Conservation (phyloP, 2,329 filamentous ascomycete species). For the Furcasterigmium sp. region DNA sequence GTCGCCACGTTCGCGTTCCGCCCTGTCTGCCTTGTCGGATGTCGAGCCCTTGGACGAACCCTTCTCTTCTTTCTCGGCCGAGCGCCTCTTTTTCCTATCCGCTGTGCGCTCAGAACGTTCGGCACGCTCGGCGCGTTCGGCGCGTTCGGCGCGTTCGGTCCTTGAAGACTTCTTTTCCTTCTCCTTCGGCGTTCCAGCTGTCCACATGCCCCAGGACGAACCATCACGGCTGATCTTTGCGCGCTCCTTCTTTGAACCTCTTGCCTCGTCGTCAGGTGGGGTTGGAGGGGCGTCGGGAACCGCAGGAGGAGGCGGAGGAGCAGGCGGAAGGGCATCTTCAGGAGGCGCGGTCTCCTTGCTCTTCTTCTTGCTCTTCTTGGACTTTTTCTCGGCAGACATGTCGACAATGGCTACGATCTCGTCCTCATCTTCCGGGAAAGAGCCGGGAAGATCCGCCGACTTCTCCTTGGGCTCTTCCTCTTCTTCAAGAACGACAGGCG, state of each 20-base stretch:
- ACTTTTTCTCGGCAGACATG: slow-evolving; percentile 37
- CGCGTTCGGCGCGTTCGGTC: not conserved
- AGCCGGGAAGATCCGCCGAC: slow-evolving; percentile 45
- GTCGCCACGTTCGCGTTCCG: slow-evolving; percentile 16
- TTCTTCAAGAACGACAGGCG: slow-evolving; percentile 15
- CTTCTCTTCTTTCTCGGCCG: slow-evolving; percentile 58
- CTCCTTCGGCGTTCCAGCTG: slow-evolving; percentile 44
- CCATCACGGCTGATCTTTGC: slow-evolving; percentile 68
- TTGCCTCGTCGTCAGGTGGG: slow-evolving; percentile 47
- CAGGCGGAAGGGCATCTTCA: slow-evolving; percentile 15
- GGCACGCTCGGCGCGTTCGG: slow-evolving; percentile 9
- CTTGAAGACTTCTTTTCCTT: slow-evolving; percentile 47
- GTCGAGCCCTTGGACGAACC: slow-evolving; percentile 62
- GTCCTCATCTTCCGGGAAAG: slow-evolving; percentile 50
- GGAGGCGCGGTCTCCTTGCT: slow-evolving; percentile 27
- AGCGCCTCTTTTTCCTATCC: slow-evolving; percentile 55
- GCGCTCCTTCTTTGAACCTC: slow-evolving; percentile 68
- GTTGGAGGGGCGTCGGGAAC: slow-evolving; percentile 42
- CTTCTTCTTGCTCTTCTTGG: slow-evolving; percentile 37
- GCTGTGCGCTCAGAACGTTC: slow-evolving; percentile 1
- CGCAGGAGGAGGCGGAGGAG: slow-evolving; percentile 39
- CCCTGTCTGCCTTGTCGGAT: slow-evolving; percentile 63
- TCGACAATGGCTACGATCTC: slow-evolving; percentile 48
- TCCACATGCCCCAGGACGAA: slow-evolving; percentile 73
- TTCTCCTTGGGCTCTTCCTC: slow-evolving; percentile 17